Evolutionary conservation across 352 stramenopile species (phyloP), one percentile per base, ranked within the genome.

Genomic region (Globisporangium cylindrosporum): DNA sequence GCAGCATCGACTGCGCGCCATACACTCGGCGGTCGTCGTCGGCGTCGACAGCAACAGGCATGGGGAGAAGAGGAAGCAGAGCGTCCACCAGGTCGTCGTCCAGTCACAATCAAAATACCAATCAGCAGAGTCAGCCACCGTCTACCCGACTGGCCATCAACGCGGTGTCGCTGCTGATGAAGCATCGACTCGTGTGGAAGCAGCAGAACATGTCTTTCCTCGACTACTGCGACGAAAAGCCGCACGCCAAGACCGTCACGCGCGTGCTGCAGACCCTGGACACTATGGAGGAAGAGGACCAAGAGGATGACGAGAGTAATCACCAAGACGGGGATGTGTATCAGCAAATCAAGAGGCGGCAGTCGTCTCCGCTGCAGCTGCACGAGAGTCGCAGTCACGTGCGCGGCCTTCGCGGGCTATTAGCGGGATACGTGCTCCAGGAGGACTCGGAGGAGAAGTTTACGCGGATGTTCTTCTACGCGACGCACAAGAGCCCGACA

Each of bases 401-500:
- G 57, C 59, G 61, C 8, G 56, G 64, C 49, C 62, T 89, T 6
- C 76, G 79, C 25, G 79, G 81, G 0, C 64, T 90, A 48, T 29
- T 88, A 3, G 75, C 76, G 0, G 83, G 83, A 20, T 91, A 91
- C 60, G 79, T 88, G 25, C 64, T 90, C 4, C 78, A 87, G 25
- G 83, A 90, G 67, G 79, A 90, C 59, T 75, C 73, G 22, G 69
- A 78, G 41, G 79, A 80, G 12, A 78, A 90, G 64, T 84, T 82
- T 61, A 91, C 83, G 41, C 78, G 83, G 0, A 62, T 91, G 20
- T 91, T 90, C 67, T 89, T 91, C 62, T 86, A 89, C 69, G 81
- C 76, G 20, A 81, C 72, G 4, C 60, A 66, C 15, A 41, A 32
- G 10, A 36, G n/a, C 43, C 25, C 32, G 25, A 10, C 27, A 3